A percentile compares a stretch with the other conserved stretches of the same genome.
Evolutionary conservation across 495 filamentous ascomycete genomes (phyloP).

Genomic region (Trichoderma asperelloides): DNA sequence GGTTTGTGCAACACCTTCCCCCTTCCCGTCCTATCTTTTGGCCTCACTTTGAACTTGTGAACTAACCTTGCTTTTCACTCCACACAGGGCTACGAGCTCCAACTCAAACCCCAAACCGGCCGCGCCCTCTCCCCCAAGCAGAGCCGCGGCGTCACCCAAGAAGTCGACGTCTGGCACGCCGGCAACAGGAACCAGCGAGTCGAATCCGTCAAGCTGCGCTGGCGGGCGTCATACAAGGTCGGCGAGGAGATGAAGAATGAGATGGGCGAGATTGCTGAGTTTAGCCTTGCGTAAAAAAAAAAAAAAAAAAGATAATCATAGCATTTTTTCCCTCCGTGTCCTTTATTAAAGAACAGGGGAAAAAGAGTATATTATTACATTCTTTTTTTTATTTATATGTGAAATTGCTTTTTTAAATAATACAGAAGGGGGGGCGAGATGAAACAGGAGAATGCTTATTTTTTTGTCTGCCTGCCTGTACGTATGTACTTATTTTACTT

Average conservation of each 20-base stretch:
- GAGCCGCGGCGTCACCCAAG: conserved; percentile 69
- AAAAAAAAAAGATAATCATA: neutral
- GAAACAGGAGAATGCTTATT: neutral
- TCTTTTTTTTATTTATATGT: neutral
- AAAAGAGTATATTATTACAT: neutral
- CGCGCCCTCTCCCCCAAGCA: conserved; percentile 66
- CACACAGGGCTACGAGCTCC: conserved; percentile 63
- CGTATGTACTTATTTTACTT: neutral
- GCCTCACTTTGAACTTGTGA: neutral
- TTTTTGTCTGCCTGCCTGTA: neutral
- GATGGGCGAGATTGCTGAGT: conserved; percentile 79
- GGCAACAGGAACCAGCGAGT: conserved; percentile 65
- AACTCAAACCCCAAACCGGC: conserved; percentile 75
- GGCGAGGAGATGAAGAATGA: conserved; percentile 55
- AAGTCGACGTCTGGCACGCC: conserved; percentile 57
- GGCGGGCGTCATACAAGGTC: conserved; percentile 73
- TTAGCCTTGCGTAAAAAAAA: conserved; percentile 53
- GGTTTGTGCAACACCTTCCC: conserved; percentile 38
- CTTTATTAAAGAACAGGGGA: neutral
- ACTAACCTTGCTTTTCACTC: neutral
- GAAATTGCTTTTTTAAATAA: neutral
- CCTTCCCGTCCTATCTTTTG: neutral
- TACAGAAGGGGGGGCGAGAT: neutral
- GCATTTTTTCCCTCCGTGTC: neutral
- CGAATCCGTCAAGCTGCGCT: conserved; percentile 73